A percentile compares a stretch with the other conserved stretches of the same genome.
Conservation (phyloP, 2,329 filamentous ascomycete genomes). For the Aurifilum marmelostoma region DNA sequence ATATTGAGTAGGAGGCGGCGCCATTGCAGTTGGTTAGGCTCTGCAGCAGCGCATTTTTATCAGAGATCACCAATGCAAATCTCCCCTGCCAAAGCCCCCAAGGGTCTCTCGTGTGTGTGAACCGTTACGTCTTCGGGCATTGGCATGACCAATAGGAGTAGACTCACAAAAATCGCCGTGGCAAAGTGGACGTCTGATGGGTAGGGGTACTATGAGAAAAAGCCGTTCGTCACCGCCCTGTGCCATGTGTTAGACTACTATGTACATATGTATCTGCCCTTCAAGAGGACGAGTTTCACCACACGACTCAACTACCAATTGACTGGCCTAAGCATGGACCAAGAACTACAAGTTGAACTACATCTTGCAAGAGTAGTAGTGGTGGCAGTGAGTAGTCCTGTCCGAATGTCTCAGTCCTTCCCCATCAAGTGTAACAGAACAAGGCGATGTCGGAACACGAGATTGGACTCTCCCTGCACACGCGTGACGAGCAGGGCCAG, state of each 20-base stretch:
- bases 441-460: neutral
- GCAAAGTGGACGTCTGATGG: neutral
- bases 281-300: neutral
- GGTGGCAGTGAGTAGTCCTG: neutral
- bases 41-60: neutral
- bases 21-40: constrained; percentile 12
- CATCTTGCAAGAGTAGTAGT: neutral
- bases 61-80: neutral
- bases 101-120: constrained; percentile 1
- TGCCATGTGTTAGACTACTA: neutral
- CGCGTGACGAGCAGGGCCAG: neutral
- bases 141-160: neutral
- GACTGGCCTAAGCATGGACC: neutral
- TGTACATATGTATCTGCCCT: neutral
- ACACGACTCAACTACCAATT: neutral
- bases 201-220: neutral
- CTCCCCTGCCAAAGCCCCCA: neutral
- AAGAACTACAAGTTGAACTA: neutral
- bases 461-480: neutral
- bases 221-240: neutral
- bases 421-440: neutral
- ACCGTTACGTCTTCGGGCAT: constrained; percentile 1
- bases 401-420: neutral
- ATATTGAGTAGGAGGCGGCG: constrained; percentile 8
- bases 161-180: neutral